Evolutionary conservation across 257 asterid genomes (phyloP), one percentile per base, ranked within the genome.

Genomic region (Solanum piurae): DNA sequence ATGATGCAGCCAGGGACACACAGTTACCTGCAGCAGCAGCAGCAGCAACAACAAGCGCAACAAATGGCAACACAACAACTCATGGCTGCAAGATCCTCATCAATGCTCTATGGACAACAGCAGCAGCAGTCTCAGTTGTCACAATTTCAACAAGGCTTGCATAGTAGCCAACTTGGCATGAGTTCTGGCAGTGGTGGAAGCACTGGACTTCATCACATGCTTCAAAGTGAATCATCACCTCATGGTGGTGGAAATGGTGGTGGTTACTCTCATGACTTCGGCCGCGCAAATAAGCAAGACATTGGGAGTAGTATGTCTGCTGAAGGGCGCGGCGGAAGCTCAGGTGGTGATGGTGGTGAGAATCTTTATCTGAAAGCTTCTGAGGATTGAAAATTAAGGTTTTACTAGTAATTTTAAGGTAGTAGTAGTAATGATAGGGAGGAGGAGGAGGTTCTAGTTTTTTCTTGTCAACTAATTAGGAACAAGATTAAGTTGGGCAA

Each of bases 1-100:
- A 91, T 95, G 29, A 4, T 95, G 91, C 99, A 92, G 91, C 91
- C 97, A 0, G 95, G 98, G 2, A 87, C 93, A 25, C 98, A 94
- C 88, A 94, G 93, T 90, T 89, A 92, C 89, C 98, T 94, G 92
- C 98, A 94, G 74, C 96, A 94, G 79, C 98, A 94, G 64, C 96
- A 94, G 64, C 98, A 94, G 37, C 98, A 94, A 21, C 66, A 58
- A 37, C 83, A 42, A 86, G 92, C 94, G n/a, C 99, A 96, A 69
- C 98, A 92, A 87, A 92, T 94, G 95, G 82, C 97, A 5, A 89
- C 96, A 42, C 99, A 97, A 86, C 92, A 98, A 0, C 93, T 95
- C 0, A 93, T 95, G 98, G 97, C 98, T 0, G 95, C 96, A 3
- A 95, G 99, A 82, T 82, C 86, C 16, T 93, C 98, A 2, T 93